Percentiles rank a stretch among this genome's conserved stretches.
Evolutionary conservation across 2,329 filamentous ascomycete genomes (phyloP).

Genomic region (Colletotrichum magnum): DNA sequence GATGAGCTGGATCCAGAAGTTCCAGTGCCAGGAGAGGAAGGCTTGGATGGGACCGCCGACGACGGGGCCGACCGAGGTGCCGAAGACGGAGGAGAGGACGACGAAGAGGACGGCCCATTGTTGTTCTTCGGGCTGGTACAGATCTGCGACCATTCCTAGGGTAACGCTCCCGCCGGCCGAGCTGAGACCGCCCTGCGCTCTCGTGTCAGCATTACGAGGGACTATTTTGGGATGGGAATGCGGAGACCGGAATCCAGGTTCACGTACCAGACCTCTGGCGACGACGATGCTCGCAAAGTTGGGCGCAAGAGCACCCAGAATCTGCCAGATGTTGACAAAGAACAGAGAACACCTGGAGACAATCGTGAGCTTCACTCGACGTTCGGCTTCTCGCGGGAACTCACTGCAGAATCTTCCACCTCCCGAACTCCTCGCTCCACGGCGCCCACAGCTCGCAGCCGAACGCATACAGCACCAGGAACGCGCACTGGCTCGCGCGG

Average conservation of each 20-base stretch:
- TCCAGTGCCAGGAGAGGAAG: slow-evolving; percentile 68
- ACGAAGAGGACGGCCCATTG: slow-evolving; percentile 74
- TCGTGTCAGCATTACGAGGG: background rate
- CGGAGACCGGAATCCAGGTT: background rate
- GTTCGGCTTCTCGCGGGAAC: slow-evolving; percentile 25
- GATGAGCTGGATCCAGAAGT: slow-evolving; percentile 74
- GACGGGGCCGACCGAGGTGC: slow-evolving; percentile 68
- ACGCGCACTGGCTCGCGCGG: slow-evolving; percentile 62
- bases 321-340: slow-evolving; percentile 68
- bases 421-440: slow-evolving; percentile 67
- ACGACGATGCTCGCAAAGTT: slow-evolving; percentile 59
- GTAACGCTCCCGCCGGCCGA: slow-evolving; percentile 77
- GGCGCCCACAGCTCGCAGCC: slow-evolving; percentile 67
- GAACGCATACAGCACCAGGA: slow-evolving; percentile 67
- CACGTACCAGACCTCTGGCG: slow-evolving; percentile 51
- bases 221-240: background rate
- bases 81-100: slow-evolving; percentile 69
- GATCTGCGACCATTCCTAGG: slow-evolving; percentile 74
- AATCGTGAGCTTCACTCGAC: no score
- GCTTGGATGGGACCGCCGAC: slow-evolving; percentile 67
- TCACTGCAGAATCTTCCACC: slow-evolving; percentile 66
- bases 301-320: slow-evolving; percentile 59
- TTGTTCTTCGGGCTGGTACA: slow-evolving; percentile 70
- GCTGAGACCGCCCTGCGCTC: slow-evolving; percentile 66
- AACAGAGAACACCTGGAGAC: slow-evolving; percentile 49